These are phyloP conservation scores for Pleurotus eryngii DNA, from an alignment of 768 basidiomycete species.

Conservation along the genomic window DNA sequence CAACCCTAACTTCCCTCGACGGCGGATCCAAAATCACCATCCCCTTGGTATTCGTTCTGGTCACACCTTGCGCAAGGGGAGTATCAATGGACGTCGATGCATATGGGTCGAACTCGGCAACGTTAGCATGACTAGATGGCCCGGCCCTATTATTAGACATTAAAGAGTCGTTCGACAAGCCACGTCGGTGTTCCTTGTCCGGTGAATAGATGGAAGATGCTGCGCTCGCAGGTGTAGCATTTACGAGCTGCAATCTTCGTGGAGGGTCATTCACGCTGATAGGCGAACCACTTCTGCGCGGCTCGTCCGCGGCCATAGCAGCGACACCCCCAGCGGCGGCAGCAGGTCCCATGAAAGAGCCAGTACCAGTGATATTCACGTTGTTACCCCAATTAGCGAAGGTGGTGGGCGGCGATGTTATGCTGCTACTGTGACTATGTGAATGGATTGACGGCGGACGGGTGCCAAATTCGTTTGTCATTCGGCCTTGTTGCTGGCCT, in stretches of 20 bases:
- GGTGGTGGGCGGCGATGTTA: conserved; percentile 15
- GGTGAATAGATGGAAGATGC: conserved; percentile 15
- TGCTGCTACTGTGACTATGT: conserved; percentile 15
- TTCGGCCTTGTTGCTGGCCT: conserved; percentile 13
- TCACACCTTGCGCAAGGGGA: conserved; percentile 4
- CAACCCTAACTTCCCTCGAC: conserved; percentile 6
- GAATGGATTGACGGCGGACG: conserved; percentile 13
- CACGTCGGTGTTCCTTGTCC: conserved; percentile 1
- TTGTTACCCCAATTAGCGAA: conserved; percentile 7
- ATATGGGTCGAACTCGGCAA: conserved; percentile 4
- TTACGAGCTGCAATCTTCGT: conserved; percentile 35
- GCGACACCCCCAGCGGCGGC: conserved; percentile 14
- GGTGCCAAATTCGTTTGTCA: conserved; percentile 12
- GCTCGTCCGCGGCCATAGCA: conserved; percentile 12
- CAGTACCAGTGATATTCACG: conserved; percentile 12
- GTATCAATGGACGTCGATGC: conserved; percentile 2
- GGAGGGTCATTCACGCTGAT: conserved; percentile 36
- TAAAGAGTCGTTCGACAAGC: not conserved
- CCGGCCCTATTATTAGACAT: not conserved
- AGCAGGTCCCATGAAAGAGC: conserved; percentile 10
- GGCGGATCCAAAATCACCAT: conserved; percentile 7
- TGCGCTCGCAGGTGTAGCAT: conserved; percentile 31
- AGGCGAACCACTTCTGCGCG: conserved; percentile 36
- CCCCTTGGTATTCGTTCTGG: conserved; percentile 3
- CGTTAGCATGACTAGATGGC: not conserved